These are phyloP conservation scores for Phragmites australis DNA, from an alignment of 176 grass and related monocot genomes.

Conservation along the genomic window DNA sequence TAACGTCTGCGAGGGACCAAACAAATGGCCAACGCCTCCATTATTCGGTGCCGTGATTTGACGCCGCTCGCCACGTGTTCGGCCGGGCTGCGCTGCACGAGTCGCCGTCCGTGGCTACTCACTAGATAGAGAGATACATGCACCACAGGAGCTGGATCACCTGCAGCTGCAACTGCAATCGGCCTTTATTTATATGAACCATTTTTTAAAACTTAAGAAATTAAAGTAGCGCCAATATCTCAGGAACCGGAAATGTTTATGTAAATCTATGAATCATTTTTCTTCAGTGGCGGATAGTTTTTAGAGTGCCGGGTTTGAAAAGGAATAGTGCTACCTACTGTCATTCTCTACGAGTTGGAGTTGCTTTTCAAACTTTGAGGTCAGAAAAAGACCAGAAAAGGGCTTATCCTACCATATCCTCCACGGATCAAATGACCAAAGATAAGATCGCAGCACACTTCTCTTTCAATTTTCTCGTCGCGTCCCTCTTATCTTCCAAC, in stretches of 20 bases:
- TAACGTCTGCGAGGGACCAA: background rate
- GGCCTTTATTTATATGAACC: too few species aligned
- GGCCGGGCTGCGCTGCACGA: background rate
- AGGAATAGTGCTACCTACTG: background rate
- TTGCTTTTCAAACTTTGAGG: background rate
- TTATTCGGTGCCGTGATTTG: conserved; percentile 19
- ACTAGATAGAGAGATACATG: too few species aligned
- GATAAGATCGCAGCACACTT: conserved; percentile 44
- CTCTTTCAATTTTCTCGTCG: background rate
- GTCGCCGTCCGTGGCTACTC: too few species aligned
- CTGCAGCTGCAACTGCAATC: too few species aligned
- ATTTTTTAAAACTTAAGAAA: too few species aligned
- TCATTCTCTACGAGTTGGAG: background rate
- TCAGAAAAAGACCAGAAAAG: background rate
- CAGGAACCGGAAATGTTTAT: too few species aligned
- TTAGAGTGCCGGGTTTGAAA: background rate
- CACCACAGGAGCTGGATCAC: background rate
- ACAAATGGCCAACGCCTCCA: background rate
- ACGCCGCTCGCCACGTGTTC: conserved; percentile 39
- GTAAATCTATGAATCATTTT: background rate
- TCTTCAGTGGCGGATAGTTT: background rate
- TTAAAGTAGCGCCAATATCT: too few species aligned
- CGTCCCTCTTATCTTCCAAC: background rate
- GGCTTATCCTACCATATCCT: conserved; percentile 29
- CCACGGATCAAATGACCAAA: conserved; percentile 12